A percentile compares a stretch with the other conserved stretches of the same genome.
Evolutionary conservation across 306 rosid species (phyloP).

Genomic region (Ceratonia siliqua): DNA sequence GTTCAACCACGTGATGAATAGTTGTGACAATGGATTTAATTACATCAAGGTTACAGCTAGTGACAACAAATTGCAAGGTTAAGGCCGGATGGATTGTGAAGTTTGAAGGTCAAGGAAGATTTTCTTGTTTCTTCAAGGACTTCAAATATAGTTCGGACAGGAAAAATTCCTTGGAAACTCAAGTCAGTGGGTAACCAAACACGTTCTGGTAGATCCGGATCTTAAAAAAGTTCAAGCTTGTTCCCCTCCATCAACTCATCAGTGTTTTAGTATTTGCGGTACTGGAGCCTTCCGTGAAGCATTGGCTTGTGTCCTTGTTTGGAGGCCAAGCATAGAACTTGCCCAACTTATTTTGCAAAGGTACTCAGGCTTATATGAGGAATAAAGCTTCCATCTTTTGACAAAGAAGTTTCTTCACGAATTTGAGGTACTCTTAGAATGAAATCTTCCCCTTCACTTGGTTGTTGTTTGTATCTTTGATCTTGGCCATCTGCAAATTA

Average conservation of each 20-base stretch:
- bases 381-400: conserved; percentile 7
- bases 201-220: neutral
- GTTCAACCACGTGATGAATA: neutral
- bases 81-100: neutral
- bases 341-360: conserved; percentile 22
- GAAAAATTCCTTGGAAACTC: neutral
- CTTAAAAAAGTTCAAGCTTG: neutral
- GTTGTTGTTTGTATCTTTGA: conserved; percentile 36
- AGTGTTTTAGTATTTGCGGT: conserved; percentile 4
- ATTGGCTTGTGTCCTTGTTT: conserved; percentile 13
- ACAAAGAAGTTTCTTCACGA: conserved; percentile 26
- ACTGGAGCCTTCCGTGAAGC: neutral
- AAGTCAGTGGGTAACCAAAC: neutral
- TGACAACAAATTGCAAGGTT: neutral
- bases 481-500: conserved; percentile 62
- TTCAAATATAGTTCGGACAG: conserved; percentile 10
- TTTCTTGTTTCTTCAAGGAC: conserved; percentile 21
- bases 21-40: neutral
- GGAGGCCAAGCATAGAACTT: conserved; percentile 15
- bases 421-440: neutral
- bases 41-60: neutral
- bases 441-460: conserved; percentile 28
- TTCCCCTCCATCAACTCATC: neutral
- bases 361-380: conserved; percentile 22
- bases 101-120: neutral